These are phyloP conservation scores for Calonectria hongkongensis DNA, from an alignment of 2,329 filamentous ascomycete genomes.

Conservation along the genomic window DNA sequence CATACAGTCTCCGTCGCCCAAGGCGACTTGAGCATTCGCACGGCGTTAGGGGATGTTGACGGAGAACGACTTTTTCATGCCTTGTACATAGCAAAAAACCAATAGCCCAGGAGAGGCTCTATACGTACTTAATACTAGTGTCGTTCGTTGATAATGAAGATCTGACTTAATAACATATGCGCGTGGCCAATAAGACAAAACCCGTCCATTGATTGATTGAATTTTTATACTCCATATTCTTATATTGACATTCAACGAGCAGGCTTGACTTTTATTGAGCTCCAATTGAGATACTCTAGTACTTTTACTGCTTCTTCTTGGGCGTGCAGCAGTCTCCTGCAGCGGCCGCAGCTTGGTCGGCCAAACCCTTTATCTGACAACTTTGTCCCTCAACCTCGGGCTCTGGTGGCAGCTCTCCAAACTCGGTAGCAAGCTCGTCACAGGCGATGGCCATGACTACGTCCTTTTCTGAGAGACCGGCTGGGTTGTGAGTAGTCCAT, in stretches of 20 bases:
- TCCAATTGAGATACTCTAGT: neutral
- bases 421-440: conserved; percentile 74
- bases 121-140: conserved; percentile 58
- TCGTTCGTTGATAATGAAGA: conserved; percentile 52
- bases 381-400: conserved; percentile 51
- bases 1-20: conserved; percentile 47
- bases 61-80: conserved; percentile 55
- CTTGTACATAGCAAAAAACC: conserved; percentile 55
- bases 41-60: conserved; percentile 56
- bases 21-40: conserved; percentile 54
- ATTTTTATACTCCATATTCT: neutral
- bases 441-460: conserved; percentile 77
- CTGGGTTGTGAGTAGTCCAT: conserved; percentile 83
- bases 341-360: conserved; percentile 65
- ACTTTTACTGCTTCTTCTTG: conserved; percentile 59
- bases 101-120: conserved; percentile 54
- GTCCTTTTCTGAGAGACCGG: conserved; percentile 79
- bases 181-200: neutral
- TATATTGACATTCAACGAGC: neutral
- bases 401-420: conserved; percentile 70
- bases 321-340: conserved; percentile 74
- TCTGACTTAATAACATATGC: neutral
- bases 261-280: neutral
- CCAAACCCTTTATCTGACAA: conserved; percentile 65
- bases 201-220: neutral